A percentile compares a stretch with the other conserved stretches of the same genome.
These are phyloP conservation scores for Lactarius hengduanensis DNA, from an alignment of 768 basidiomycete genomes.

Conservation along the genomic window DNA sequence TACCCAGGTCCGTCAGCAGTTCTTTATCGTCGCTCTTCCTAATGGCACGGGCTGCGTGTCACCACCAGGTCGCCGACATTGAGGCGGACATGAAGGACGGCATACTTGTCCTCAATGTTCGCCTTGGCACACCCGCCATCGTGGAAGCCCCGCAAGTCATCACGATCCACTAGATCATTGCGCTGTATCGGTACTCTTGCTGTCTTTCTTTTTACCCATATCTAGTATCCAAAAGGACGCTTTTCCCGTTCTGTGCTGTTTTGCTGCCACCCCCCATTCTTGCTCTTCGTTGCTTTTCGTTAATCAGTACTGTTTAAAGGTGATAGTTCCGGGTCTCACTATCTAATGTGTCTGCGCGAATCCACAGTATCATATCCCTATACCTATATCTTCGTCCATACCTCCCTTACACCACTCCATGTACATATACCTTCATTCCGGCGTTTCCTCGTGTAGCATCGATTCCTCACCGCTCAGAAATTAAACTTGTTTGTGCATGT, in stretches of 20 bases:
- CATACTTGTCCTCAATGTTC: constrained; percentile 55
- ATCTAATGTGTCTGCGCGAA: constrained; percentile 5
- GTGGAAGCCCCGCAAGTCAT: constrained; percentile 51
- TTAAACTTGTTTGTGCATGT: not conserved
- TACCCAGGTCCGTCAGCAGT: constrained; percentile 48
- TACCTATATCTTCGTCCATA: constrained; percentile 6
- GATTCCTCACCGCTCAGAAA: constrained; percentile 11
- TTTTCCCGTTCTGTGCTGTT: not conserved
- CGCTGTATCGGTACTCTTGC: not conserved
- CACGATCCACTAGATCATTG: constrained; percentile 38
- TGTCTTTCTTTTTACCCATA: not conserved
- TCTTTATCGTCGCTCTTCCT: constrained; percentile 28
- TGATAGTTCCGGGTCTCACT: not conserved
- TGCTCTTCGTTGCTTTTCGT: constrained; percentile 13
- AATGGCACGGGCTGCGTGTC: constrained; percentile 27
- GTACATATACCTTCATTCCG: constrained; percentile 16
- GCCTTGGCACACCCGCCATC: constrained; percentile 46
- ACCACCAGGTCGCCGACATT: constrained; percentile 50
- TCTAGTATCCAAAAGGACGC: constrained; percentile 1
- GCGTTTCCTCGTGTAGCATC: constrained; percentile 9
- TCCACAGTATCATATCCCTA: constrained; percentile 8
- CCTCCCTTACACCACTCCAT: constrained; percentile 1
- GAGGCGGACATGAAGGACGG: constrained; percentile 58
- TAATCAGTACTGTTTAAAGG: constrained; percentile 8
- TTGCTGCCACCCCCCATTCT: not conserved